Evolutionary conservation across 306 rosid genomes (phyloP).

Genomic region (Adenanthera pavonina): DNA sequence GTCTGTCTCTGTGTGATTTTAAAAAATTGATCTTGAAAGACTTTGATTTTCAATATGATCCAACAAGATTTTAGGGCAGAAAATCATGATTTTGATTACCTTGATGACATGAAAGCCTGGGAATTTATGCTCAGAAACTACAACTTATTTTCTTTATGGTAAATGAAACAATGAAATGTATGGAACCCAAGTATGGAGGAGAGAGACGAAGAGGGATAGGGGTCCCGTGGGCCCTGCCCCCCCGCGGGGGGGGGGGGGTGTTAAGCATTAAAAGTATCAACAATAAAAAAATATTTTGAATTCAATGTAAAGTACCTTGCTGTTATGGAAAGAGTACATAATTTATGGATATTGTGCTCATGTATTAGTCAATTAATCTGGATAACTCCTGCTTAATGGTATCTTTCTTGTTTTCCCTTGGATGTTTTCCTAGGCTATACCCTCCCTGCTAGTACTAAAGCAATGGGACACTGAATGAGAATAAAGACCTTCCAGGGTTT

Average conservation of each 20-base stretch:
- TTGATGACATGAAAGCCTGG: background rate
- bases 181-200: background rate
- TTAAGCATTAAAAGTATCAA: background rate
- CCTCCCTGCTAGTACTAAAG: background rate
- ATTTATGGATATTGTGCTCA: background rate
- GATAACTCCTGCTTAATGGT: background rate
- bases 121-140: background rate
- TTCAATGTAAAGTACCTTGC: background rate
- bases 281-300: background rate
- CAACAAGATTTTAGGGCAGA: background rate
- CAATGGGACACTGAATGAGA: slow-evolving; percentile 1
- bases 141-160: background rate
- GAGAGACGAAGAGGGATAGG: background rate
- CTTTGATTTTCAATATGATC: background rate
- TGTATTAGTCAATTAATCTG: background rate
- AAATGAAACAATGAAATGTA: background rate
- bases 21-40: background rate
- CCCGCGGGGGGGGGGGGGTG: too few relatives aligned
- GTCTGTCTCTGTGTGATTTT: background rate
- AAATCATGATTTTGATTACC: background rate
- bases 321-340: background rate
- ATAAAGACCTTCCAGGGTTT: background rate
- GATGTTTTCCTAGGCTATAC: background rate
- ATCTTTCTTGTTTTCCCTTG: slow-evolving; percentile 1
- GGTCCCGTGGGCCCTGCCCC: too few relatives aligned